Base-by-base conservation (phyloP, 306 rosid genomes). In the Vigna hirtella region DNA sequence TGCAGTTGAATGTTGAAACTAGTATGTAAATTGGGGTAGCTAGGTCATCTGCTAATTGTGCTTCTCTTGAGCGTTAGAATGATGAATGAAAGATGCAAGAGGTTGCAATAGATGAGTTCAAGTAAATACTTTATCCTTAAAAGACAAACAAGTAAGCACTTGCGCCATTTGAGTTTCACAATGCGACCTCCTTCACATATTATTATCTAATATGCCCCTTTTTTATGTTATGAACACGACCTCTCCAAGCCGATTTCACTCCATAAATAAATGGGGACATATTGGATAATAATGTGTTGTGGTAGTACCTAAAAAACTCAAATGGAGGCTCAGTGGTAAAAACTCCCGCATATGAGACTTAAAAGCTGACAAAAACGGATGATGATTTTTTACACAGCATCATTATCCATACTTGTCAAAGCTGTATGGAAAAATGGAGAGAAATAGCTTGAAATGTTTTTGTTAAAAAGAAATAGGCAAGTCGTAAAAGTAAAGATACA, bases 61-160 rank as follows among this genome's bases (percentile, higher is more conserved):
- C 59, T 81, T 61, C 16, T 66, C 68, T 66, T 78, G 49, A 9
- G 56, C 20, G 9, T 55, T 53, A 66, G 65, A 64, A 45, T 74
- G 57, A 62, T 61, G 45, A 62, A 32, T 62, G 18, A 30, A 11
- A 65, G 28, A 78, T 47, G 57, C 28, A 42, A 9, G 47, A 42
- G 13, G 47, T 42, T 9, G 47, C 15, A 45, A 45, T 45, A 12
- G 50, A 45, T 14, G 50, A 45, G 50, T 45, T 68, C 76, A 45
- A 61, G 56, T 49, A 20, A 34, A 59, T 49, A 50, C 4, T 59
- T 66, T 38, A 30, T 63, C 17, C 30, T 73, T 43, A 3, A 24
- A 40, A 16, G 3, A 45, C 6, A 9, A 32, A 20, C 36, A 18
- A 10, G 34, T 9, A 78, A 32, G 28, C 47, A 34, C 49, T 66